Conservation (phyloP, 495 filamentous ascomycete genomes). For the Lepidopterella palustris region DNA sequence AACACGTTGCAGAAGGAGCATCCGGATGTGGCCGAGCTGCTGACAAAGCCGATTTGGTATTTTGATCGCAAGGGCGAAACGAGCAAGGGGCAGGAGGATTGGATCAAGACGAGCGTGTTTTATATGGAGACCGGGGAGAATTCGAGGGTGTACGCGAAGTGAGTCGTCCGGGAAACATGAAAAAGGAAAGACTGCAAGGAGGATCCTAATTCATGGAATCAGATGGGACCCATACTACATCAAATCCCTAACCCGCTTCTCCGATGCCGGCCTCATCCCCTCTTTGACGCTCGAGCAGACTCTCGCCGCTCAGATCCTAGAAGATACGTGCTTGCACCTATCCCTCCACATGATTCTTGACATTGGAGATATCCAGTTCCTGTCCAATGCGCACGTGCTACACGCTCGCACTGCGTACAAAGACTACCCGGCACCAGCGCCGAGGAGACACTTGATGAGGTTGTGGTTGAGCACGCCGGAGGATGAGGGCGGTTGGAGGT, state of each 20-base stretch:
- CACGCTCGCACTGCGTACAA: conserved; percentile 39
- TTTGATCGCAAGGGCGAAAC: conserved; percentile 91
- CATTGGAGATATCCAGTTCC: conserved; percentile 38
- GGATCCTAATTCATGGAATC: not conserved
- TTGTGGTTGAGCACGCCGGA: conserved; percentile 79
- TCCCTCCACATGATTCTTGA: conserved; percentile 40
- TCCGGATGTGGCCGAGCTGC: conserved; percentile 68
- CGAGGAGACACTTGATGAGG: conserved; percentile 56
- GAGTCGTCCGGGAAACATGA: not conserved
- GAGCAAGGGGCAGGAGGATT: conserved; percentile 66
- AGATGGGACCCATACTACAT: conserved; percentile 38
- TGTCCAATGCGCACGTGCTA: conserved; percentile 35
- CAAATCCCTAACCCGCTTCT: conserved; percentile 35
- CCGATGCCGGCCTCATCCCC: conserved; percentile 31
- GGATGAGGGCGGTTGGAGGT: conserved; percentile 74
- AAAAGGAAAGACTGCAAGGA: not conserved
- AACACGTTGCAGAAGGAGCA: conserved; percentile 68
- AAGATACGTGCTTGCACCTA: conserved; percentile 33
- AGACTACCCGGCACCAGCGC: conserved; percentile 33
- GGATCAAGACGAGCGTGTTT: conserved; percentile 64
- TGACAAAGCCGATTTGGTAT: conserved; percentile 80
- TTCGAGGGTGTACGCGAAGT: conserved; percentile 50
- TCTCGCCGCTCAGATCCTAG: conserved; percentile 28
- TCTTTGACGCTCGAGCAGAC: conserved; percentile 31
- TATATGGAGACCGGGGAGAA: conserved; percentile 58